These are phyloP conservation scores for Petunia axillaris DNA, from an alignment of 257 asterid species.

Conservation along the genomic window DNA sequence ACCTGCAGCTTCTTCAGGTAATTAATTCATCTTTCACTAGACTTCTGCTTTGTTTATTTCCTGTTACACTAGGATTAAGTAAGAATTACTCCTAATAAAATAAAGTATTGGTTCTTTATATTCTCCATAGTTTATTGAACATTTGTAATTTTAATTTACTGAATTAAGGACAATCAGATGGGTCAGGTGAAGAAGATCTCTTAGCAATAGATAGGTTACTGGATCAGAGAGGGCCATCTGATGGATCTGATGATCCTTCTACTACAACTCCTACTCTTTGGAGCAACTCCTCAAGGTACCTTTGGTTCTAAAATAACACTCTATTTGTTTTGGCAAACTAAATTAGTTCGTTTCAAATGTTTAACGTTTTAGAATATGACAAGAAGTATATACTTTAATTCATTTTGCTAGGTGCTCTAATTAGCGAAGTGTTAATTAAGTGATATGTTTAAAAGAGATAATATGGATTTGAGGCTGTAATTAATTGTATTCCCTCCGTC, in stretches of 20 bases:
- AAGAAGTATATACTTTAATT: too few species aligned
- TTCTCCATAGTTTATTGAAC: not conserved
- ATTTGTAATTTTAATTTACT: not conserved
- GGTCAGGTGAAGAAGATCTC: constrained; percentile 66
- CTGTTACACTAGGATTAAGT: not conserved
- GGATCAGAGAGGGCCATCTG: constrained; percentile 24
- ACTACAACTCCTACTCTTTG: constrained; percentile 24
- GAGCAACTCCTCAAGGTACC: constrained; percentile 26
- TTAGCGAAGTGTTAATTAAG: too few species aligned
- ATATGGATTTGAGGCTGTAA: too few species aligned
- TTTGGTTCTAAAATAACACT: not conserved
- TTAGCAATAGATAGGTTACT: constrained; percentile 16
- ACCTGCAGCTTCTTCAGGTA: constrained; percentile 79
- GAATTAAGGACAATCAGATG: constrained; percentile 60
- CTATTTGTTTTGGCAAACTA: too few species aligned
- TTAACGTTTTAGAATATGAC: too few species aligned
- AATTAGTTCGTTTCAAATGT: too few species aligned
- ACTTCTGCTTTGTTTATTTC: not conserved
- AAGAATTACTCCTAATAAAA: not conserved
- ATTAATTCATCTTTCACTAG: constrained; percentile 19
- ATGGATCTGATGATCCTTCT: constrained; percentile 19
- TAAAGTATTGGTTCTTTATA: not conserved
- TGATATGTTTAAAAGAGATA: too few species aligned
- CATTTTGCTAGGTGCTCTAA: too few species aligned
- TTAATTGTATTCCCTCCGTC: too few species aligned